Conservation (phyloP, 495 filamentous ascomycete species). For the Daldinia grandis region DNA sequence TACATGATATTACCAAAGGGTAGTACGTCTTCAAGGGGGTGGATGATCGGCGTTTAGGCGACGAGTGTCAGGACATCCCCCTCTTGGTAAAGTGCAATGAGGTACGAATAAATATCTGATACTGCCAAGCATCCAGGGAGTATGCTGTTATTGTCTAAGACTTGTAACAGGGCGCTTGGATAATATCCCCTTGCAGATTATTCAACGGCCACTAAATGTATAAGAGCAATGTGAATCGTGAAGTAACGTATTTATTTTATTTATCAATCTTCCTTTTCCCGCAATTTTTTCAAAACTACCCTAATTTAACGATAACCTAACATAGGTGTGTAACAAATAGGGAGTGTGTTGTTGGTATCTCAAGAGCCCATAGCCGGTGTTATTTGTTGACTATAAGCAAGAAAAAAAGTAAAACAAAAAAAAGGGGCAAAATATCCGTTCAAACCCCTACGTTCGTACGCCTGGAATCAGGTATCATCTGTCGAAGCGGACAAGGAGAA, state of each 20-base stretch:
- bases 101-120: neutral
- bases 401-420: conserved; percentile 18
- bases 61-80: neutral
- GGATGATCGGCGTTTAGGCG: neutral
- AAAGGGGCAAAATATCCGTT: conserved; percentile 12
- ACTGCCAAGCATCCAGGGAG: neutral
- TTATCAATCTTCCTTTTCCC: conserved; percentile 32
- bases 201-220: neutral
- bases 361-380: conserved; percentile 30
- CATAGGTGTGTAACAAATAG: conserved; percentile 30
- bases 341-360: conserved; percentile 41
- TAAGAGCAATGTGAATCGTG: neutral
- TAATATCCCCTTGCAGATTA: conserved; percentile 1
- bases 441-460: conserved; percentile 7
- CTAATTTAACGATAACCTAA: neutral
- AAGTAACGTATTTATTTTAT: conserved; percentile 20
- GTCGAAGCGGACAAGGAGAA: neutral
- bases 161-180: neutral
- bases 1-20: conserved; percentile 11
- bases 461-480: conserved; percentile 13
- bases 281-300: conserved; percentile 23
- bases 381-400: conserved; percentile 26
- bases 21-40: neutral
- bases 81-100: neutral
- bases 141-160: neutral